Conservation (phyloP, 2,329 filamentous ascomycete genomes). For the Cladosporium sp. region DNA sequence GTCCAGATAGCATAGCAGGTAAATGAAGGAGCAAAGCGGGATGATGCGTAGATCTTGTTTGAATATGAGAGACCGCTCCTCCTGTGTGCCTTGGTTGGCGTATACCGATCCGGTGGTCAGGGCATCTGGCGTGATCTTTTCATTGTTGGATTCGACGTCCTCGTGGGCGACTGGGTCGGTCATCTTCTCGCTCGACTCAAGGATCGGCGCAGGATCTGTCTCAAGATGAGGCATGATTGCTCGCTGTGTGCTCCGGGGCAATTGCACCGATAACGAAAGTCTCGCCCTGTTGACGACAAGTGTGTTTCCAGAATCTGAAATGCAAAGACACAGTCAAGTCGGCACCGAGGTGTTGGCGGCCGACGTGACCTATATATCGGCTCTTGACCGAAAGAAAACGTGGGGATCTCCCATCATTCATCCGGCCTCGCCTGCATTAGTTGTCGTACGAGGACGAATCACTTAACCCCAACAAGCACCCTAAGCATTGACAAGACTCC, state of each 20-base stretch:
- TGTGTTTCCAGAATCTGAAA: neutral
- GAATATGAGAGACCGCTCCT: conserved; percentile 14
- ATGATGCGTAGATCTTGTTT: conserved; percentile 57
- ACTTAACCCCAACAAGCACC: neutral
- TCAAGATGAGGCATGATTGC: neutral
- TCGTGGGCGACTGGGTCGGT: neutral
- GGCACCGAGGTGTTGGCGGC: neutral
- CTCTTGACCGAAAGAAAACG: neutral
- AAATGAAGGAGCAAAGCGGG: conserved; percentile 58
- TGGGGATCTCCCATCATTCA: neutral
- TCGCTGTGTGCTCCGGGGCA: neutral
- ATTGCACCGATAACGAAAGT: neutral
- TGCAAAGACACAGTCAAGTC: neutral
- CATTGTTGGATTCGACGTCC: conserved; percentile 6
- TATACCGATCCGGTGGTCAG: neutral
- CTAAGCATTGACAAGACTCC: neutral
- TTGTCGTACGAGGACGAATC: neutral
- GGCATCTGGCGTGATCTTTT: neutral
- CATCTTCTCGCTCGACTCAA: neutral
- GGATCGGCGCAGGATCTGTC: neutral
- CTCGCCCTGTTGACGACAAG: neutral
- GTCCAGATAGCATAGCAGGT: conserved; percentile 63
- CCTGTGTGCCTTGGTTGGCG: neutral
- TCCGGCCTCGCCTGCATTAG: neutral
- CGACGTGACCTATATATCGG: neutral